A percentile compares a stretch with the other conserved stretches of the same genome.
Evolutionary conservation across 306 rosid species (phyloP).

Genomic region (Lotus japonicus): DNA sequence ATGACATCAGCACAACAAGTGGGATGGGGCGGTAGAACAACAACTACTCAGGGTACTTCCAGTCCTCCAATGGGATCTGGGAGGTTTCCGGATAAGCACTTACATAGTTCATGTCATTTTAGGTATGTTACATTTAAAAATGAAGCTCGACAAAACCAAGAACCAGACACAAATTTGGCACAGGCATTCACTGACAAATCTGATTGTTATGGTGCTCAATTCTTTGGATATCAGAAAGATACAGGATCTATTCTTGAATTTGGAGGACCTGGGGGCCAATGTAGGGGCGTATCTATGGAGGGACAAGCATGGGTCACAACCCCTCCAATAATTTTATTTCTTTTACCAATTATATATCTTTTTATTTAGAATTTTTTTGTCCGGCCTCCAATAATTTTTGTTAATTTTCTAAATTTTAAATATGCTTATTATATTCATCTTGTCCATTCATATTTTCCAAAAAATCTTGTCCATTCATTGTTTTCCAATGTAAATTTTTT

Average conservation of each 20-base stretch:
- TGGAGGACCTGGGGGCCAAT: not conserved
- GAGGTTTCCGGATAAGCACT: not conserved
- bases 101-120: not conserved
- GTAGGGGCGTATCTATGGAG: no score
- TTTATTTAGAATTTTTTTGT: no score
- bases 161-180: accelerated
- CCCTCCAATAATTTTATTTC: no score
- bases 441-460: no score
- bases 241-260: not conserved
- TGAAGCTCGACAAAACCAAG: no score
- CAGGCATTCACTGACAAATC: not conserved
- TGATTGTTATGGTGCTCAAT: not conserved
- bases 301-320: no score
- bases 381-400: no score
- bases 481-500: no score
- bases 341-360: no score
- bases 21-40: slow-evolving; percentile 12
- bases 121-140: not conserved
- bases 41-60: accelerated
- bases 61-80: slow-evolving; percentile 18
- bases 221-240: accelerated
- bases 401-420: no score
- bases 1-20: not conserved
- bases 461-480: no score
- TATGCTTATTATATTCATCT: no score